A percentile compares a stretch with the other conserved stretches of the same genome.
Conservation (phyloP, 1,284 basidiomycete species). For the Cryptococcus maquisensis region DNA sequence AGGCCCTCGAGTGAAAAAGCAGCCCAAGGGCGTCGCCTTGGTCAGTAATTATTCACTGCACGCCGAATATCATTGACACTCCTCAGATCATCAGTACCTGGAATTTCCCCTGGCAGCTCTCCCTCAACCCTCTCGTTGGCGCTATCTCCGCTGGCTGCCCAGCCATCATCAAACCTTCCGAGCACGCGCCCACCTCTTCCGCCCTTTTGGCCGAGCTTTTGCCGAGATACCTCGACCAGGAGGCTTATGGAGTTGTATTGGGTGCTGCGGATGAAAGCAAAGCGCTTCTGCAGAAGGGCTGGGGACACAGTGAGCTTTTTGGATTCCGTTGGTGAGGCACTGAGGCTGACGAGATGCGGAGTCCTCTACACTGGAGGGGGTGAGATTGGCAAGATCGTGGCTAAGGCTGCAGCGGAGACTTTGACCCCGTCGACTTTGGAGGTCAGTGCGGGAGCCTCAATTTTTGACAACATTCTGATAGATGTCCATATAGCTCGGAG, state of each 20-base stretch:
- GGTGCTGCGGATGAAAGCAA: conserved; percentile 72
- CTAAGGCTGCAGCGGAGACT: conserved; percentile 76
- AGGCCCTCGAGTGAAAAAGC: conserved; percentile 64
- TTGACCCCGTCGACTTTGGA: conserved; percentile 77
- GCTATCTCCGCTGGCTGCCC: conserved; percentile 79
- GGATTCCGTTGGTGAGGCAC: background rate
- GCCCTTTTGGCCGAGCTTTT: conserved; percentile 68
- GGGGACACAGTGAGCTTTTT: conserved; percentile 71
- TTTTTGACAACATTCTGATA: background rate
- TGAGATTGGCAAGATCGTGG: conserved; percentile 70
- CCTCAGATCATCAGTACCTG: conserved; percentile 43
- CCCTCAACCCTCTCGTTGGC: conserved; percentile 59
- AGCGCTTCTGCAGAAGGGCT: conserved; percentile 71
- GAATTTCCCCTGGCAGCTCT: conserved; percentile 59
- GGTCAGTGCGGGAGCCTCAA: conserved; percentile 14
- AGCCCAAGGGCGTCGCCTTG: conserved; percentile 69
- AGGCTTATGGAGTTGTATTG: conserved; percentile 67
- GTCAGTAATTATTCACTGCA: conserved; percentile 44
- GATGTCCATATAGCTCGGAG: conserved; percentile 55
- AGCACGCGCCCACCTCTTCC: conserved; percentile 64
- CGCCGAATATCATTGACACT: background rate
- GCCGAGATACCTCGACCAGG: conserved; percentile 74
- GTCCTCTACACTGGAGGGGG: conserved; percentile 66
- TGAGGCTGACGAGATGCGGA: conserved; percentile 52
- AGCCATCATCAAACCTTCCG: conserved; percentile 70